Evolutionary conservation across 305 asterid genomes (phyloP).

Genomic region (Fraxinus baroniana): DNA sequence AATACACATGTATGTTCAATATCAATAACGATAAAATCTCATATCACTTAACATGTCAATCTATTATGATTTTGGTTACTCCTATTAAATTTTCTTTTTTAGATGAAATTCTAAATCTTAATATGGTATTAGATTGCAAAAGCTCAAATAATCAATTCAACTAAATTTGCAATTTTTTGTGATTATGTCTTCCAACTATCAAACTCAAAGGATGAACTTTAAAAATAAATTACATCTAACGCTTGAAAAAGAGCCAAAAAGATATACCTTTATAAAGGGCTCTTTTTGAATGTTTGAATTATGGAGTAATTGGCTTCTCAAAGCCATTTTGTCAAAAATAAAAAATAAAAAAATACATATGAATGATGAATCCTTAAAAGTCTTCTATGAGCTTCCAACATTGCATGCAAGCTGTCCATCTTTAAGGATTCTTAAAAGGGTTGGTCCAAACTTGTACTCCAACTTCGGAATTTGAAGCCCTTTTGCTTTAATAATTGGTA

Average conservation of each 20-base stretch:
- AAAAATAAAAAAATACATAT: neutral
- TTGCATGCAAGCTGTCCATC: neutral
- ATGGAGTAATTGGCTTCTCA: neutral
- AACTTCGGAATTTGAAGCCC: neutral
- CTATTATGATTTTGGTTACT: too few relatives aligned
- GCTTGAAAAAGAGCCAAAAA: neutral
- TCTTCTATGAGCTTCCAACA: neutral
- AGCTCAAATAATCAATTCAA: too few relatives aligned
- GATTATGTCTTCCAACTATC: too few relatives aligned
- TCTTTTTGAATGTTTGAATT: neutral
- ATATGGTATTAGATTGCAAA: too few relatives aligned
- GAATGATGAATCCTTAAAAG: neutral
- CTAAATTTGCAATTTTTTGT: too few relatives aligned
- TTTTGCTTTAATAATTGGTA: neutral
- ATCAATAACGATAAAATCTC: too few relatives aligned
- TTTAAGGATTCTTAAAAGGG: neutral
- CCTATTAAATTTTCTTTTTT: too few relatives aligned
- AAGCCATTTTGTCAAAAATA: neutral
- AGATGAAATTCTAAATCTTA: too few relatives aligned
- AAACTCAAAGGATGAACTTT: neutral
- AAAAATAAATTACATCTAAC: neutral
- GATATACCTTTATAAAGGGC: neutral
- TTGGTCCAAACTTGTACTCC: neutral
- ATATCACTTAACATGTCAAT: too few relatives aligned
- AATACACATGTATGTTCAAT: too few relatives aligned